Evolutionary conservation across 345 rosid genomes (phyloP), one percentile per base, ranked within the genome.

Genomic region (Arabis alpina): DNA sequence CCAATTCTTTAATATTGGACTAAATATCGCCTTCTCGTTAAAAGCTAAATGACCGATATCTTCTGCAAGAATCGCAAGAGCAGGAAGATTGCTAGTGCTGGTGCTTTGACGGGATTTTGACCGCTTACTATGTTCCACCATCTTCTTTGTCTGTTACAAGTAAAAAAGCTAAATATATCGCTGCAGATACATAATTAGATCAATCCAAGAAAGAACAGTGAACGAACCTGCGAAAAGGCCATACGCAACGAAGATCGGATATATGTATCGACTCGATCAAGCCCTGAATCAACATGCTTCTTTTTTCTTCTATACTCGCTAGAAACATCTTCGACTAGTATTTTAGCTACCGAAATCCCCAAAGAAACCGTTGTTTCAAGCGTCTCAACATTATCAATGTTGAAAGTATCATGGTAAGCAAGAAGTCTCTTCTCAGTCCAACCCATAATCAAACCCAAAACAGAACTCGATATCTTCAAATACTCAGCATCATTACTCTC

Each of bases 1-100:
- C 99, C 99, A 91, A 71, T 82, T 88, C 90, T 91, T 91, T 65
- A 94, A 76, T 62, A 89, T 82, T 28, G 96, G 98, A 81, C 96
- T 89, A 74, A 85, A 94, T 55, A 87, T 85, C 7, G 83, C 86
- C 77, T 86, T 94, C 80, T 94, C 98, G 9, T 82, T 88, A 69
- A 86, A 75, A 50, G 96, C 96, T 68, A 94, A 73, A 50, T 88
- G 88, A 59, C 86, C 83, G 54, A 84, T 85, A 76, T 91, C 95
- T 76, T 84, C 90, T 32, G 97, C 97, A 24, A 94, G 97, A 58
- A 89, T 80, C 15, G 93, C 87, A 72, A 94, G 96, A 40, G 71
- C 71, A n/a, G 96, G 97, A 61, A 85, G 89, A 54, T 80, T 84
- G 75, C 66, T 85, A 13, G 62, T 70, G 75, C 66, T 85, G 14